Percentiles rank a stretch among this genome's conserved stretches.
These are phyloP conservation scores for Protea cynaroides DNA, from an alignment of 164 flowering plant species.

Conservation along the genomic window DNA sequence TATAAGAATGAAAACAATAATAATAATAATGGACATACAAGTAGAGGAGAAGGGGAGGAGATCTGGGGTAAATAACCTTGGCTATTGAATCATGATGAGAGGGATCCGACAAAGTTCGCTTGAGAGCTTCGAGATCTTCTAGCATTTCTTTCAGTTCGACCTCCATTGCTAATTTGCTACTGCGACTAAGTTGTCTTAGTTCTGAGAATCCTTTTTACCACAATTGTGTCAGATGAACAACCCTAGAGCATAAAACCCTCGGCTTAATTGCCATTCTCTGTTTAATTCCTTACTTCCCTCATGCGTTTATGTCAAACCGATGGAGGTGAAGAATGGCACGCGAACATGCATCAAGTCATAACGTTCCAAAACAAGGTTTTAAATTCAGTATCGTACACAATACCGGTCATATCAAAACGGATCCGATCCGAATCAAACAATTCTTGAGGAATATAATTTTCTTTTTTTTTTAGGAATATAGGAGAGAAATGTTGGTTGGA, in stretches of 20 bases:
- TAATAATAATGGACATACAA: no score
- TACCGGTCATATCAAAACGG: no score
- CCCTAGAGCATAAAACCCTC: background rate
- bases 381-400: no score
- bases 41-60: background rate
- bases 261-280: background rate
- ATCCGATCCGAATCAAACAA: no score
- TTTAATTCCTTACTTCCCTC: background rate
- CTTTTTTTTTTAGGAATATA: no score
- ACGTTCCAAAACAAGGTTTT: no score
- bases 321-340: background rate
- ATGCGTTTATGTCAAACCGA: background rate
- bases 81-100: slow-evolving; percentile 38
- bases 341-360: no score
- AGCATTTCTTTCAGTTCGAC: slow-evolving; percentile 50
- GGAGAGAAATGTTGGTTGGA: no score
- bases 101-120: slow-evolving; percentile 39
- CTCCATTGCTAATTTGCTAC: slow-evolving; percentile 62
- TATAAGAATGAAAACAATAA: no score
- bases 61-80: slow-evolving; percentile 26
- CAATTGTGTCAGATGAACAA: background rate
- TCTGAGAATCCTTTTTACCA: background rate
- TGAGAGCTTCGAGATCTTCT: slow-evolving; percentile 49
- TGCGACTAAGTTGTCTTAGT: background rate
- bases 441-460: no score